phyloP scores from a whole-genome alignment of 2,329 filamentous ascomycete species.

The Pseudocercospora fijiensis region DNA sequence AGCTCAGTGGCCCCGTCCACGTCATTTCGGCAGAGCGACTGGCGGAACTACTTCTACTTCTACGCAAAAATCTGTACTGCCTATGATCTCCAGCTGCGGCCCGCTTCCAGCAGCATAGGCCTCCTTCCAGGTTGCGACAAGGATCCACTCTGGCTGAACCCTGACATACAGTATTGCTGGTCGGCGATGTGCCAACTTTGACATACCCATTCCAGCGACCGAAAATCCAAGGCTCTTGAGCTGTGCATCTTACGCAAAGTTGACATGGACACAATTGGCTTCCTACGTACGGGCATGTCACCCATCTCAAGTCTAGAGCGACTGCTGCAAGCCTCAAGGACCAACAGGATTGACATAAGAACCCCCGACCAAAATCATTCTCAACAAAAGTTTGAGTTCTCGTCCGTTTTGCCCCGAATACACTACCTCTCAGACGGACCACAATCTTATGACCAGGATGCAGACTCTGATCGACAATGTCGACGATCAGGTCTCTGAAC shows the following conservation, averaged over 20 bases:
- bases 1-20: neutral
- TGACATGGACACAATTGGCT: too few relatives aligned
- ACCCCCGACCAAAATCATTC: too few relatives aligned
- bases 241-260: neutral
- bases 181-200: neutral
- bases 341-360: too few relatives aligned
- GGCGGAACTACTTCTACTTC: neutral
- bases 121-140: neutral
- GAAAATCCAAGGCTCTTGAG: neutral
- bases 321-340: too few relatives aligned
- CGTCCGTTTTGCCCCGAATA: too few relatives aligned
- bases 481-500: too few relatives aligned
- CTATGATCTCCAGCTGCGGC: neutral
- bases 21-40: neutral
- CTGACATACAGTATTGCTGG: too few relatives aligned
- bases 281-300: too few relatives aligned
- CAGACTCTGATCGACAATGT: too few relatives aligned
- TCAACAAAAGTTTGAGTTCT: too few relatives aligned
- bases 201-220: neutral
- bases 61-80: neutral
- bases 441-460: too few relatives aligned
- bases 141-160: neutral
- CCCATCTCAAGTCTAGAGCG: neutral
- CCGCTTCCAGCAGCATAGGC: neutral
- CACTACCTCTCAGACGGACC: too few relatives aligned